Evolutionary conservation across 164 flowering plant genomes (phyloP), one percentile per base, ranked within the genome.

Genomic region (Vitis amurensis): DNA sequence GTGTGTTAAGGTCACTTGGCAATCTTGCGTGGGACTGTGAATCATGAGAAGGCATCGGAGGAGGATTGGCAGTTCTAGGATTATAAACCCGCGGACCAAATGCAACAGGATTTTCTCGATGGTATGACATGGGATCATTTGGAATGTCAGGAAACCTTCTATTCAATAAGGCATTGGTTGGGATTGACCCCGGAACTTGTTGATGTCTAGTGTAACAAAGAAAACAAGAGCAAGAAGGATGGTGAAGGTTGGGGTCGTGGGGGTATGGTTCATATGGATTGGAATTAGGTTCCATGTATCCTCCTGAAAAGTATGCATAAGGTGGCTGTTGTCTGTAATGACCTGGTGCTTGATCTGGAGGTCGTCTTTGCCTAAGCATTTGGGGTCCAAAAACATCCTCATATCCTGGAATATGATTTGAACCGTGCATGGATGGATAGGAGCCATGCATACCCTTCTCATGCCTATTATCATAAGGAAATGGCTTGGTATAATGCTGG

Each of bases 191-290:
- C 8, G 85, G 81, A 29, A 64, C 79, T 67, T 78, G 82, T 76
- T 71, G 77, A 57, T 82, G 81, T 58, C 72, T 82, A 47, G 80
- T 77, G 80, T 71, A 80, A 72, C 93, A 91, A 17, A 76, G 82
- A 47, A 71, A 73, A 70, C 95, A 91, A 71, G 87, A 77, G 78
- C 93, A 90, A 9, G 87, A 59, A 53, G 86, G 82, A 29, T 83
- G 90, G 68, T 88, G 91, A 73, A 76, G 77, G 64, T 71, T 67
- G 27, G 82, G 64, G 66, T 79, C 76, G 55, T 71, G 78, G 8
- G 77, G 76, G 74, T 78, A 82, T 2, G 84, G 79, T 19, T 73
- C 80, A 71, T 68, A 67, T 10, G 73, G 52, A 31, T 78, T 86
- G 2, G 74, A 63, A 56, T 71, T 78, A 23, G 68, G 17, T 52